phyloP scores from a whole-genome alignment of 352 stramenopile genomes.

The Phytopythium sindhum region DNA sequence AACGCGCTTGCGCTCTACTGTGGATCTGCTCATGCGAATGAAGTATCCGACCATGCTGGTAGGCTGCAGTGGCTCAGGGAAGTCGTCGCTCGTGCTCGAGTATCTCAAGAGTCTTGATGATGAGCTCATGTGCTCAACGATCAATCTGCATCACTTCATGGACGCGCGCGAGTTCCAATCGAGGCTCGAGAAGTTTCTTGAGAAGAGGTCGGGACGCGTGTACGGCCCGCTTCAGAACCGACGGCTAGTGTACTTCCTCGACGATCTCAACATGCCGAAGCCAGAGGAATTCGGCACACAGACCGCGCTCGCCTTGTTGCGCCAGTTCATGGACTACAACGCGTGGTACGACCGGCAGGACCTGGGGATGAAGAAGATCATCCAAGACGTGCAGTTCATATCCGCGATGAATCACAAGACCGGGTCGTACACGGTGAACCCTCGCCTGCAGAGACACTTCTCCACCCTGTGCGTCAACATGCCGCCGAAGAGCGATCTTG shows the following conservation, averaged over 20 bases:
- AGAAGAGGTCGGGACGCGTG: conserved; percentile 85
- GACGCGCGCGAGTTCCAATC: conserved; percentile 73
- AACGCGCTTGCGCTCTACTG: conserved; percentile 56
- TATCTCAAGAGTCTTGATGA: conserved; percentile 73
- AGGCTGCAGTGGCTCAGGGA: conserved; percentile 80
- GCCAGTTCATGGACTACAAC: conserved; percentile 91
- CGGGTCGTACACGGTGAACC: conserved; percentile 85
- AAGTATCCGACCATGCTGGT: conserved; percentile 70
- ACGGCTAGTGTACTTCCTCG: conserved; percentile 86
- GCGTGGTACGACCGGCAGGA: conserved; percentile 90
- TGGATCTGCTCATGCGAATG: conserved; percentile 49
- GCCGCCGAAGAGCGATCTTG: conserved; percentile 58
- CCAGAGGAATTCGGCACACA: conserved; percentile 89
- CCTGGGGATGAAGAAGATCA: conserved; percentile 80
- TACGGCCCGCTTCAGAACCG: conserved; percentile 81
- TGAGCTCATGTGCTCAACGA: conserved; percentile 41
- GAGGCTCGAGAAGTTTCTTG: conserved; percentile 76
- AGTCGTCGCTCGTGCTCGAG: conserved; percentile 74
- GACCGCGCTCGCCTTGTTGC: conserved; percentile 82
- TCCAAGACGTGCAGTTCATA: conserved; percentile 89
- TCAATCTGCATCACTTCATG: conserved; percentile 89
- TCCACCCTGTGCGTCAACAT: conserved; percentile 74
- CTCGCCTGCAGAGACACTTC: conserved; percentile 88
- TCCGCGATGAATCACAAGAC: conserved; percentile 91
- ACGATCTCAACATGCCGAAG: conserved; percentile 90